These are phyloP conservation scores for Pleurotus citrinopileatus DNA, from an alignment of 768 basidiomycete genomes.

Conservation along the genomic window DNA sequence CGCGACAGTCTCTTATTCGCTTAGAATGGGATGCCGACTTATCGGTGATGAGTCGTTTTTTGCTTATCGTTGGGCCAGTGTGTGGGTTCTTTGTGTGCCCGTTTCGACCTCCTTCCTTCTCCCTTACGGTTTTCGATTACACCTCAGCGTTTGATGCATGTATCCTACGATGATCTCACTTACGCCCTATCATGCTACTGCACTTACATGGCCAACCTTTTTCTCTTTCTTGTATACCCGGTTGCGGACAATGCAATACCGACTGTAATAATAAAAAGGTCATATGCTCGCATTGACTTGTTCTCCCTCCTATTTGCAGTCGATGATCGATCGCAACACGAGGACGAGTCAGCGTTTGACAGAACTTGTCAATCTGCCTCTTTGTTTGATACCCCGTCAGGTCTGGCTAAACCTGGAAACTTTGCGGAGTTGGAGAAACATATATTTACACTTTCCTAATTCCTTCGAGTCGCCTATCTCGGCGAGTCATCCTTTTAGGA, in stretches of 20 bases:
- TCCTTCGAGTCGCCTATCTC: too few species aligned
- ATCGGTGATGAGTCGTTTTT: not conserved
- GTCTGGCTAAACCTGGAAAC: too few species aligned
- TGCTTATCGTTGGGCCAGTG: too few species aligned
- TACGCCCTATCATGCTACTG: not conserved
- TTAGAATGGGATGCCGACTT: not conserved
- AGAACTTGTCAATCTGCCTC: not conserved
- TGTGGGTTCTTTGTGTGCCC: not conserved
- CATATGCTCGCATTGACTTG: not conserved
- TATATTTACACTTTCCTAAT: too few species aligned
- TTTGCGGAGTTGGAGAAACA: too few species aligned
- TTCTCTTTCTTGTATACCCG: not conserved
- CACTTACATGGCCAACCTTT: too few species aligned
- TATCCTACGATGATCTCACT: not conserved
- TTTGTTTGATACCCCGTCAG: not conserved
- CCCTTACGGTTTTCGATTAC: not conserved
- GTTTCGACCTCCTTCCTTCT: not conserved
- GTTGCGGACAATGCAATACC: not conserved
- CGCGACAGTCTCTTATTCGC: not conserved
- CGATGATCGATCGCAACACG: not conserved
- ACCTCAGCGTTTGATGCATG: not conserved
- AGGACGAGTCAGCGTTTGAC: not conserved
- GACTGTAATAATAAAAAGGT: not conserved
- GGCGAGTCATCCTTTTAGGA: too few species aligned
- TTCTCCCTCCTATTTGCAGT: not conserved